Evolutionary conservation across 2,329 filamentous ascomycete species (phyloP).

Genomic region (Emmonsia crescens): DNA sequence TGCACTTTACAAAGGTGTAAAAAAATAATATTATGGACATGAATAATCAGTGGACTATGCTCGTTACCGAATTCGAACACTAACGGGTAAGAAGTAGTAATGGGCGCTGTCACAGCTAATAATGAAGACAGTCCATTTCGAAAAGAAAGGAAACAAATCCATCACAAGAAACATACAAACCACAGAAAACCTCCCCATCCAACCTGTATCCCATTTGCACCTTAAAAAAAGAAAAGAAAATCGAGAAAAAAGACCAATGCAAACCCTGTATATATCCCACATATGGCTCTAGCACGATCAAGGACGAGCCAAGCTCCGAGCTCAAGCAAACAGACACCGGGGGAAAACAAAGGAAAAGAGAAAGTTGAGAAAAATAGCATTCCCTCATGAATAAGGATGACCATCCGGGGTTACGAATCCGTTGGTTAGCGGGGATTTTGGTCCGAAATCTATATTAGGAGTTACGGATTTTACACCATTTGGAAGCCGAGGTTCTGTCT

Average conservation of each 20-base stretch:
- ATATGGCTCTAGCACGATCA: conserved; percentile 4
- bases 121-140: background rate
- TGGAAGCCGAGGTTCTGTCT: conserved; percentile 24
- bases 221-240: background rate
- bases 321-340: background rate
- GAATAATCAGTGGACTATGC: background rate
- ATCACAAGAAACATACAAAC: background rate
- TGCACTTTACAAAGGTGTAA: background rate
- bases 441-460: conserved; percentile 14
- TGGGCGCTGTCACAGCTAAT: background rate
- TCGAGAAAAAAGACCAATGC: background rate
- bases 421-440: conserved; percentile 19
- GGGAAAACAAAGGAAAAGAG: conserved; percentile 1
- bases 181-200: background rate
- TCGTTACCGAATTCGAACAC: background rate
- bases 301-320: conserved; percentile 1
- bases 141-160: background rate
- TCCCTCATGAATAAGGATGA: background rate
- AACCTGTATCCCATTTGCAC: conserved; percentile 4
- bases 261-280: background rate
- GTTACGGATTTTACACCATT: conserved; percentile 12
- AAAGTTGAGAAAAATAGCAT: background rate
- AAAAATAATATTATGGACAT: background rate
- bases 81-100: background rate
- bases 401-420: conserved; percentile 9